Evolutionary conservation across 768 basidiomycete species (phyloP).

Genomic region (Mycena metata): DNA sequence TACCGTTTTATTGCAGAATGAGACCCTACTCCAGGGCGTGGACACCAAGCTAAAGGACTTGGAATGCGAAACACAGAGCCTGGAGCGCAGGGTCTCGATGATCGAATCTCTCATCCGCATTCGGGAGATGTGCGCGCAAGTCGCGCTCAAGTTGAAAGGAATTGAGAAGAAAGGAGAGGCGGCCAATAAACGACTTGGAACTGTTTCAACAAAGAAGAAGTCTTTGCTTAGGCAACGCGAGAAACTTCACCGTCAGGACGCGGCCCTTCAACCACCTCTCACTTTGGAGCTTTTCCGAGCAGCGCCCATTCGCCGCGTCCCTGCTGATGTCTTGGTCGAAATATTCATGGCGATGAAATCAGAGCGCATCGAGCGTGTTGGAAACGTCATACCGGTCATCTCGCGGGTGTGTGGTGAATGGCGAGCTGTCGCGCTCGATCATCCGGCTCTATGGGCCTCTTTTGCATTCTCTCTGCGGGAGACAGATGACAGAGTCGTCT

Average conservation of each 20-base stretch:
- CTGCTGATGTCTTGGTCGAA: background rate
- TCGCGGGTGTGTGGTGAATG: background rate
- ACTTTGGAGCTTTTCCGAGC: background rate
- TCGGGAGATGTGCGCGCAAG: background rate
- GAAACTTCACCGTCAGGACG: background rate
- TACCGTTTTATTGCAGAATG: background rate
- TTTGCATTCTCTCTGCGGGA: background rate
- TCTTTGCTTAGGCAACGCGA: background rate
- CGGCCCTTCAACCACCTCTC: background rate
- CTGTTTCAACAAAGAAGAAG: background rate
- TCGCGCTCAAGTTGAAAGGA: background rate
- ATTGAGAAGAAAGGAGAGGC: background rate
- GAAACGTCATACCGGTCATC: background rate
- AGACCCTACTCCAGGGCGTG: background rate
- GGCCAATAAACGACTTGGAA: background rate
- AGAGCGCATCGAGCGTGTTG: background rate
- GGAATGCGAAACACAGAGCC: background rate
- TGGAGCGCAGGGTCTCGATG: background rate
- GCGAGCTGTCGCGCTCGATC: background rate
- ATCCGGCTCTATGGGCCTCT: background rate
- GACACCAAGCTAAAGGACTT: background rate
- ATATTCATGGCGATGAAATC: background rate
- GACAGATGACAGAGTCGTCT: background rate
- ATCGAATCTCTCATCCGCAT: background rate
- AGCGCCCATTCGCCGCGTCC: background rate